Base-by-base conservation (phyloP, 2,329 filamentous ascomycete species). In the Fusarium devonianum region DNA sequence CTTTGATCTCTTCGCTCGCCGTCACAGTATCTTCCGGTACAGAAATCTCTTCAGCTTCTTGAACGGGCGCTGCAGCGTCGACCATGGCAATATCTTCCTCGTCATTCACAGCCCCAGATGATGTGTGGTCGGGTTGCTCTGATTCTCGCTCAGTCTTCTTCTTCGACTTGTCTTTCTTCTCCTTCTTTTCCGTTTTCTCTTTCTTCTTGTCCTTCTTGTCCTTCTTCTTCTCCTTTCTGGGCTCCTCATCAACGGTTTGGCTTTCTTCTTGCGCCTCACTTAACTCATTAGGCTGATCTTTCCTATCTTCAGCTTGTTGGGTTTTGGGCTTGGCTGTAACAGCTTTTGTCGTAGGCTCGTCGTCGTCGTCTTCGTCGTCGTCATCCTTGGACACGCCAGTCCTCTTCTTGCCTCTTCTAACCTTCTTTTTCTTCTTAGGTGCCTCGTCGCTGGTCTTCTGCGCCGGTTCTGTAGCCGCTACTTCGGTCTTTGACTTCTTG, bases 401-500 rank as follows among this genome's bases (percentile, higher is more conserved):
- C 33, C 51, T 55, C 61, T 34, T 57, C 39, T 59, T 64, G 10
- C 52, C 60, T 56, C 56, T 53, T 32, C 56, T 61, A 8, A 62
- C 55, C 37, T 57, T 63, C 43, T 65, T 65, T 54, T 60, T 60
- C 22, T 50, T 73, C 46, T 53, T 56, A 58, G 45, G 41, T 18
- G 47, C 50, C 34, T 57, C 55, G 19, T 54, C 53, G 13, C 14
- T 32, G 5, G 39, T 54, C 8, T 47, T 49, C 33, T 45, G 38
- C 37, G 40, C 37, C n/a, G 37, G 28, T 28, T 46, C 13, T 8
- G 22, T 12, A 14, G 32, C 19, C n/a, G 60, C 53, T 17, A 39
- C 35, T 8, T 30, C 35, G 3, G 64, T 69, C 48, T 66, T 73
- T 7, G 67, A 58, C 60, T 71, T 73, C 47, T 72, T 76, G 44